phyloP scores from a whole-genome alignment of 495 filamentous ascomycete species.

The Penicillium cosmopolitanum region DNA sequence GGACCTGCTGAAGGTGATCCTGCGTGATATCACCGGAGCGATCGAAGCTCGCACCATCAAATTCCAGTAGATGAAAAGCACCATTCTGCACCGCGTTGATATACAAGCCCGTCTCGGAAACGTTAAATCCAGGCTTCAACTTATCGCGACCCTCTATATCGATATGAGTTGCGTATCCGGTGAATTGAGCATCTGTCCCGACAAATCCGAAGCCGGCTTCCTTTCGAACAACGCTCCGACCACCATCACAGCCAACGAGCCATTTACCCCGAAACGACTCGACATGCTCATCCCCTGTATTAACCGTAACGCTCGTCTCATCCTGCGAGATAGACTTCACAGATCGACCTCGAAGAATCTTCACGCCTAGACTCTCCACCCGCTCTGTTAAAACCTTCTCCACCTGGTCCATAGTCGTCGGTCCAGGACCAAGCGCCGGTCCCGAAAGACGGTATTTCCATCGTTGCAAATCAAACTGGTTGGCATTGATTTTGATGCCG shows the following conservation, averaged over 20 bases:
- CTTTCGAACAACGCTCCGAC: slow-evolving; percentile 25
- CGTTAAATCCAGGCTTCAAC: slow-evolving; percentile 28
- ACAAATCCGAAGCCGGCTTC: slow-evolving; percentile 23
- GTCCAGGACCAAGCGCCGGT: slow-evolving; percentile 15
- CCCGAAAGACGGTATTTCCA: slow-evolving; percentile 33
- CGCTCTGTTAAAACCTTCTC: slow-evolving; percentile 26
- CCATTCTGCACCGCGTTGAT: slow-evolving; percentile 8
- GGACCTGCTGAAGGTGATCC: slow-evolving; percentile 32
- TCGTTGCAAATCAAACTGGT: slow-evolving; percentile 25
- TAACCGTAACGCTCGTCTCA: slow-evolving; percentile 4
- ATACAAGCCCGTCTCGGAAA: slow-evolving; percentile 23
- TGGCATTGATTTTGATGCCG: slow-evolving; percentile 28
- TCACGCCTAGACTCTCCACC: slow-evolving; percentile 29
- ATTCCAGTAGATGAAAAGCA: slow-evolving; percentile 26
- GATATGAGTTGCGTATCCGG: slow-evolving; percentile 20
- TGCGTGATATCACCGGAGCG: slow-evolving; percentile 27
- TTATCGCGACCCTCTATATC: slow-evolving; percentile 24
- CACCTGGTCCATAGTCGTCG: slow-evolving; percentile 15
- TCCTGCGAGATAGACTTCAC: slow-evolving; percentile 11
- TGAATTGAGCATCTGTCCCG: slow-evolving; percentile 27
- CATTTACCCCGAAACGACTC: slow-evolving; percentile 12
- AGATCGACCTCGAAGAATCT: slow-evolving; percentile 26
- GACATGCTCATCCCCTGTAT: neutral
- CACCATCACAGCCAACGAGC: slow-evolving; percentile 31
- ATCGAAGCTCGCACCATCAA: slow-evolving; percentile 32